These are phyloP conservation scores for Paspalum vaginatum DNA, from an alignment of 176 grass and related monocot genomes.

Conservation along the genomic window DNA sequence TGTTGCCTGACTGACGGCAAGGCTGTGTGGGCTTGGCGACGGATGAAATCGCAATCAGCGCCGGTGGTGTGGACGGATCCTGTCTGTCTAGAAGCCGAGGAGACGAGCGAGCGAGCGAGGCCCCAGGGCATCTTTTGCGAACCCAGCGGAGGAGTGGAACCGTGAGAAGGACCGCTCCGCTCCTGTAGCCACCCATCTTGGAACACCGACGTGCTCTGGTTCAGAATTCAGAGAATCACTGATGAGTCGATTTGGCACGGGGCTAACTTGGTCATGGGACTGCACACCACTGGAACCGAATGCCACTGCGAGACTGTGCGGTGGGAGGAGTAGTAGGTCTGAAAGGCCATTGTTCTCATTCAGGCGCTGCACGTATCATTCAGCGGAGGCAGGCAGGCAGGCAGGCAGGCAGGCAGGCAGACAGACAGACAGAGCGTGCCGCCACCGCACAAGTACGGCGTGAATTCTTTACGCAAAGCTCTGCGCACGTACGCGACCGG, in stretches of 20 bases:
- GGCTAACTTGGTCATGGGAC: not conserved
- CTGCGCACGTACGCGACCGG: no score
- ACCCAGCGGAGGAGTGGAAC: slow-evolving; percentile 26
- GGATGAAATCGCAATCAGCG: no score
- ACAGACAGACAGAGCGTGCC: not conserved
- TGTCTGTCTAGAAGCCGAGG: slow-evolving; percentile 38
- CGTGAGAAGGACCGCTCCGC: slow-evolving; percentile 34
- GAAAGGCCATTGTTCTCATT: slow-evolving; percentile 21
- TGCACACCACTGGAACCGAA: not conserved
- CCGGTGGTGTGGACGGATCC: no score
- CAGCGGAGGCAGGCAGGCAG: no score
- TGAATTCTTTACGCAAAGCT: not conserved
- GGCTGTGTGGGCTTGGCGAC: no score
- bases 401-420: no score
- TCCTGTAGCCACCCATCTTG: slow-evolving; percentile 9
- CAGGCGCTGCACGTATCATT: not conserved
- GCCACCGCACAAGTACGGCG: slow-evolving; percentile 32
- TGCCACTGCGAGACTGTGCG: not conserved
- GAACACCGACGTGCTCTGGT: slow-evolving; percentile 14
- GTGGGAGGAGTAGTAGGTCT: not conserved
- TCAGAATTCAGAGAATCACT: slow-evolving; percentile 2
- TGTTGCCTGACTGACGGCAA: no score
- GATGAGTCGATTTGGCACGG: not conserved
- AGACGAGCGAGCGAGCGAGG: no score
- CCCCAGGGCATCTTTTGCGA: not conserved